Evolutionary conservation across 495 filamentous ascomycete species (phyloP), one percentile per base, ranked within the genome.

Genomic region (Trichoderma parareesei): DNA sequence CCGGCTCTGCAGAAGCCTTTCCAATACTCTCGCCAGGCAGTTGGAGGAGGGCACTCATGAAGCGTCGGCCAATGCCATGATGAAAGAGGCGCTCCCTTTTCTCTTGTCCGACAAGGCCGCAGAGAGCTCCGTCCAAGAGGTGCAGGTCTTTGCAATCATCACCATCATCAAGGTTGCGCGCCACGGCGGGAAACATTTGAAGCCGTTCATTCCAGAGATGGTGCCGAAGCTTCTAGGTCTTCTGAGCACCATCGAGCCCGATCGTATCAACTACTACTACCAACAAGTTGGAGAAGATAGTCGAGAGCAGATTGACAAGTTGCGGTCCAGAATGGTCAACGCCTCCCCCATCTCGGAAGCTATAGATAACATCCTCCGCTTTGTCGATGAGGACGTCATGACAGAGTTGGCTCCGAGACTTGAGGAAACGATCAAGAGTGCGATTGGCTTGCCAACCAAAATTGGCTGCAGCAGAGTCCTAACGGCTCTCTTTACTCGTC

Each of bases 321-420:
- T 88, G 73, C 84, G 94, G 62, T 82, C 91, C 42, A 85, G 80
- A n/a, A 87, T 83, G 70, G 89, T 96, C 20, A 88, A 90, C 38
- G 83, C 82, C 11, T 94, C 90, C n/a, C 93, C 94, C 1, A 87
- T 98, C 73, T 92, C 91, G 78, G 94, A 97, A 74, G 92, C 92
- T 27, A 91, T 97, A 69, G 92, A 97, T 65, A 84, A 91, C 69
- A 92, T 90, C 73, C 78, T 98, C 38, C 91, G 97, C 67, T 84
- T 87, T n/a, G 78, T 95, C 7, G 92, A 98, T 71, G 86, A 86
- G 4, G 73, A 75, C 14, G 87, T 87, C 38, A 92, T 97, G 83
- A 79, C 81, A 67, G 80, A 87, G 33, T 77, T 97, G n/a, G 82
- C 88, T 10, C 84, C 84, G 13, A 81, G 76, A 20, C 80, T 98